phyloP scores from a whole-genome alignment of 2,329 filamentous ascomycete genomes.

The Diaporthe amygdali region DNA sequence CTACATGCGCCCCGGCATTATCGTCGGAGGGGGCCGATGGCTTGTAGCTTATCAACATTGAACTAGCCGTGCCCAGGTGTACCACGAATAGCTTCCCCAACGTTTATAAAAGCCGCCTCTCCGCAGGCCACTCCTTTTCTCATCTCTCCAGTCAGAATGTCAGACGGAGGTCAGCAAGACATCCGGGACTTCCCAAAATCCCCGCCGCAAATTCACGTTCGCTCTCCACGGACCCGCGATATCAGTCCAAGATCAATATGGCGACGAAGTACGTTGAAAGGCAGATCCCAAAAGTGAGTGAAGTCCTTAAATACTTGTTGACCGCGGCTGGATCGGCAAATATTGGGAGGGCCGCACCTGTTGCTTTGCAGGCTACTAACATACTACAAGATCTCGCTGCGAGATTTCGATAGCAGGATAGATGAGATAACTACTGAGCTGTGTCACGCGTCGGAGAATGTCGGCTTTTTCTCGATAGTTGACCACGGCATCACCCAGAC shows the following conservation, averaged over 20 bases:
- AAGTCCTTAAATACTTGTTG: background rate
- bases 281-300: constrained; percentile 24
- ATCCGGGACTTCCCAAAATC: background rate
- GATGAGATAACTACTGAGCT: constrained; percentile 58
- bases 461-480: constrained; percentile 62
- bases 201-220: background rate
- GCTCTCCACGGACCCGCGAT: no score
- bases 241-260: background rate
- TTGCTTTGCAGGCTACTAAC: background rate
- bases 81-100: background rate
- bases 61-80: background rate
- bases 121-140: background rate
- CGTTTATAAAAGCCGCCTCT: constrained; percentile 4
- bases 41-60: constrained; percentile 20
- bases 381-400: constrained; percentile 55
- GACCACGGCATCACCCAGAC: constrained; percentile 49
- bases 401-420: constrained; percentile 56
- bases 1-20: background rate
- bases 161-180: background rate
- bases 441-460: constrained; percentile 58
- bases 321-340: no score
- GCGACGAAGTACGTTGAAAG: constrained; percentile 24
- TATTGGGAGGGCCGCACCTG: no score
- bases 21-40: constrained; percentile 24
- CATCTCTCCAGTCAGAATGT: background rate